Evolutionary conservation across 2,329 filamentous ascomycete species (phyloP).

Genomic region (Apiospora malaysiana): DNA sequence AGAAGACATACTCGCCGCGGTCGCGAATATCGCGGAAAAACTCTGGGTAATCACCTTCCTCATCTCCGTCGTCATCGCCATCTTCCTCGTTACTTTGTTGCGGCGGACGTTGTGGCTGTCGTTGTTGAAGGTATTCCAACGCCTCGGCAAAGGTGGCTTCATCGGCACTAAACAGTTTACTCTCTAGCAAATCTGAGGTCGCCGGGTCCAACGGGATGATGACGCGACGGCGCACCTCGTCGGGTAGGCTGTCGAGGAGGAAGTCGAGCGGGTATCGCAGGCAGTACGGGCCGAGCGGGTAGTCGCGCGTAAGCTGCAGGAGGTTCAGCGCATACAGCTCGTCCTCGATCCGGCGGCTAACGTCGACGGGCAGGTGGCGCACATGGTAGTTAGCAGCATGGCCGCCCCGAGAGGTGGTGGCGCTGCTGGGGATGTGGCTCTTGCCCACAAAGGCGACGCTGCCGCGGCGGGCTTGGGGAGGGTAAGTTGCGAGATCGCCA

Average conservation of each 20-base stretch:
- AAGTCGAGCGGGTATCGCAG: slow-evolving; percentile 16
- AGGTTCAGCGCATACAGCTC: slow-evolving; percentile 13
- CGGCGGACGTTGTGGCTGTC: too few species aligned
- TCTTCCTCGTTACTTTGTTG: not conserved
- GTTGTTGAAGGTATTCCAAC: not conserved
- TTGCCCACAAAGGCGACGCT: not conserved
- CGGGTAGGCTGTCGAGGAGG: not conserved
- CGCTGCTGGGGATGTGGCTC: not conserved
- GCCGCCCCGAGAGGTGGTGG: not conserved
- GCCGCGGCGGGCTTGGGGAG: not conserved
- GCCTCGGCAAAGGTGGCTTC: not conserved
- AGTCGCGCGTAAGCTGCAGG: slow-evolving; percentile 11
- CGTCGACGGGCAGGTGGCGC: not conserved
- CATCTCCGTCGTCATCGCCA: not conserved
- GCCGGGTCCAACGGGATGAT: not conserved
- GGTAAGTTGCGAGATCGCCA: slow-evolving; percentile 14
- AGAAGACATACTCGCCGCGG: slow-evolving; percentile 8
- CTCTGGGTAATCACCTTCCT: not conserved
- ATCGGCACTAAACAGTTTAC: not conserved
- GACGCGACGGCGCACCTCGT: not conserved
- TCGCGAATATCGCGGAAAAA: slow-evolving; percentile 2
- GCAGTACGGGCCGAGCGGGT: not conserved
- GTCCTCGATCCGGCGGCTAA: not conserved
- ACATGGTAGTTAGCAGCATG: too few species aligned
- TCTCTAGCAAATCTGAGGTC: not conserved